Conservation (phyloP, 805 yeast genomes). For the Yamadazyma akitaensis region DNA sequence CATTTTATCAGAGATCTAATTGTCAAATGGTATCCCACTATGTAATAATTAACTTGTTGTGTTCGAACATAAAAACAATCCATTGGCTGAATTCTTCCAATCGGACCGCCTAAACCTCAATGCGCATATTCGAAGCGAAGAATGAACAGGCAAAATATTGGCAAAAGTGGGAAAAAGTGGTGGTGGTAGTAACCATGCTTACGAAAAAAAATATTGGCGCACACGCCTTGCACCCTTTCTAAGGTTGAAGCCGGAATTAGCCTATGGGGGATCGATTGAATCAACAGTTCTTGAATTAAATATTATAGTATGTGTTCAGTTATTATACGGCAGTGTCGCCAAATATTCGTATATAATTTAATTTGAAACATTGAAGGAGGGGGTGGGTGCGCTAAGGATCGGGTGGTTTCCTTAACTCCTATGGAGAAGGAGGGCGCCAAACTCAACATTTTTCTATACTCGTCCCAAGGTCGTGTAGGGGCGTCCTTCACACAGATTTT, state of each 20-base stretch:
- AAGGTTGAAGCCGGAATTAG: not conserved
- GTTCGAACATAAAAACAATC: no score
- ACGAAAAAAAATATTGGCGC: constrained; percentile 2
- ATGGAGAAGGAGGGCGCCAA: not conserved
- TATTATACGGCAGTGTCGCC: no score
- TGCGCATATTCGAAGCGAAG: no score
- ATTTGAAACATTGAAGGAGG: not conserved
- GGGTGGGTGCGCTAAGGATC: not conserved
- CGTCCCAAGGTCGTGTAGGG: not conserved
- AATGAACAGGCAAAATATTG: not conserved
- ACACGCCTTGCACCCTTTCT: not conserved
- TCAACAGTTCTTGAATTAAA: no score
- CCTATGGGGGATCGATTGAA: not conserved
- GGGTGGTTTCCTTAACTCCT: not conserved
- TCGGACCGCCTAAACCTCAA: no score
- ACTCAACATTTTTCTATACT: constrained; percentile 3
- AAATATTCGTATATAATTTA: not conserved
- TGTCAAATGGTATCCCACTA: no score
- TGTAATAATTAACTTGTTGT: no score
- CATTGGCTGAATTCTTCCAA: no score
- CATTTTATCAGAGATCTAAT: no score
- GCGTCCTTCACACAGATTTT: constrained; percentile 4
- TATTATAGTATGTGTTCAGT: no score
- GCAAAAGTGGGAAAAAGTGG: constrained; percentile 4
- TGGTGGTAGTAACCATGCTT: not conserved